Base-by-base conservation (phyloP, 176 grass and related monocot species). In the Pharus latifolius region DNA sequence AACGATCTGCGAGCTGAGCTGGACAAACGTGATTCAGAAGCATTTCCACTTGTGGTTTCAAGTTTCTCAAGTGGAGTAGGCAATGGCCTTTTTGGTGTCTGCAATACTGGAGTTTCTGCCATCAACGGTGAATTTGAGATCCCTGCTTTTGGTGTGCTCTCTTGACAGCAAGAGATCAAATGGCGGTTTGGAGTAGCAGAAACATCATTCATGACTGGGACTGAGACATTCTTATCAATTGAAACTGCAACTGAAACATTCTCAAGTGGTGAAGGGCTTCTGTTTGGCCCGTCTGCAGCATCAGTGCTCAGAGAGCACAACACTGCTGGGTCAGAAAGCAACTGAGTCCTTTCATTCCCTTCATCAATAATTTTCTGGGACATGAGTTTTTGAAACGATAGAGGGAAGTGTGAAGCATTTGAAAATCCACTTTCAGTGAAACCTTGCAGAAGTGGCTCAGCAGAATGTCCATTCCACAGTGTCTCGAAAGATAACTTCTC, bases 1-100 rank as follows among this genome's bases (percentile, higher is more conserved):
- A 94, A 68, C 72, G 84, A 88, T 53, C 88, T 88, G 43, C 96
- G 90, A 30, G 82, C 96, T 72, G 90, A 94, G 49, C 67, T 95
- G 19, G 76, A 68, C 57, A 87, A 73, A 56, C 76, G 70, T 62
- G 69, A 17, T 85, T 99, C 90, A 91, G 58, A 27, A 68, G 57
- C 26, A 3, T 78, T 71, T 74, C 84, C 80, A 56, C 50, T 62
- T 40, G 82, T 76, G 38, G 17, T 55, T 63, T 61, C 28, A 9
- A 37, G 61, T 55, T 99, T 99, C 14, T 79, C 73, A 61, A 75
- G 66, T 29, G 69, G 72, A 76, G 87, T 86, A 5, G 76, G 90
- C 72, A 86, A 53, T 70, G 79, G 59, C 73, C 90, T 86, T 83
- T 86, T 82, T 29, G 96, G 96, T 29, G 78, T 99, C 73, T 78